Evolutionary conservation across 2,329 filamentous ascomycete species (phyloP).

Genomic region (Coniochaeta sp.): DNA sequence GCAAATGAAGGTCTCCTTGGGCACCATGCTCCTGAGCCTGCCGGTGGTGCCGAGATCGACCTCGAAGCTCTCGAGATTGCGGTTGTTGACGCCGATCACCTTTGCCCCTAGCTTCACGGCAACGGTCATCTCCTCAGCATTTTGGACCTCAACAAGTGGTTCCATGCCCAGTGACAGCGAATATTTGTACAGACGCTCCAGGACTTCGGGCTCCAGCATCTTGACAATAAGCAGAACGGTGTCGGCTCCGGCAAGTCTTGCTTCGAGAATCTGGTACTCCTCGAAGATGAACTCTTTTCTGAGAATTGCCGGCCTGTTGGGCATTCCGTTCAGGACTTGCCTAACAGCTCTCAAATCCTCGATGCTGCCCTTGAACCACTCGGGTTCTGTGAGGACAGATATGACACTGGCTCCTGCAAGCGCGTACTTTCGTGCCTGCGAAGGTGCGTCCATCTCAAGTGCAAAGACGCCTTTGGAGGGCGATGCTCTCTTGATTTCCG

Average conservation of each 20-base stretch:
- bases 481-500: slow-evolving; percentile 93
- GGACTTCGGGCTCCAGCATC: slow-evolving; percentile 74
- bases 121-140: slow-evolving; percentile 81
- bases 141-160: slow-evolving; percentile 94
- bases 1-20: slow-evolving; percentile 79
- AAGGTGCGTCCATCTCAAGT: slow-evolving; percentile 76
- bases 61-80: slow-evolving; percentile 92
- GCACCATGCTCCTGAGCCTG: slow-evolving; percentile 79
- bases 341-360: slow-evolving; percentile 85
- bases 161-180: slow-evolving; percentile 92
- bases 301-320: slow-evolving; percentile 83
- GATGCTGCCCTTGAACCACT: slow-evolving; percentile 98
- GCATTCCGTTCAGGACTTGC: slow-evolving; percentile 82
- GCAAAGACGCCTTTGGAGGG: slow-evolving; percentile 95
- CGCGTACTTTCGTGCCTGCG: slow-evolving; percentile 86
- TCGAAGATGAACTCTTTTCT: slow-evolving; percentile 98
- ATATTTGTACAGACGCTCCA: slow-evolving; percentile 79
- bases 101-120: slow-evolving; percentile 81
- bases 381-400: slow-evolving; percentile 94
- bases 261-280: slow-evolving; percentile 96
- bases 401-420: slow-evolving; percentile 93
- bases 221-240: slow-evolving; percentile 95
- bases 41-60: slow-evolving; percentile 91
- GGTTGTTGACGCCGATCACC: slow-evolving; percentile 96
- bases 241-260: slow-evolving; percentile 84